A percentile compares a stretch with the other conserved stretches of the same genome.
phyloP scores from a whole-genome alignment of 345 rosid species.

The Citrus unshiu region DNA sequence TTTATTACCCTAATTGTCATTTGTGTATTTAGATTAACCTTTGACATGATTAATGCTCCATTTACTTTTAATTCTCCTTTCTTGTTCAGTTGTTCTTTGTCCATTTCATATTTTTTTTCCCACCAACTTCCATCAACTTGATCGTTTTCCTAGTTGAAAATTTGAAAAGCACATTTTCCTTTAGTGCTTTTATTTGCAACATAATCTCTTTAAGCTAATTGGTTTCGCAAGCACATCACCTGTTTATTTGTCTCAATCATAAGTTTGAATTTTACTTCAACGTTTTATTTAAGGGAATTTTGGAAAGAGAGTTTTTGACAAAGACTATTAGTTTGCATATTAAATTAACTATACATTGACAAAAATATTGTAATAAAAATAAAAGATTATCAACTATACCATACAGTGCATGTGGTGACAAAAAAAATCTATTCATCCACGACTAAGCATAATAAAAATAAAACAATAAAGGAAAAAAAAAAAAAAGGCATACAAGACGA shows the following conservation, averaged over 20 bases:
- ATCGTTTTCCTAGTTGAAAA: not conserved
- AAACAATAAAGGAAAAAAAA: not conserved
- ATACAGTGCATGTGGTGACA: not conserved
- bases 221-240: not conserved
- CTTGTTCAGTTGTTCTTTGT: not conserved
- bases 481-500: not conserved
- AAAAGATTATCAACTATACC: not conserved
- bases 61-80: not conserved
- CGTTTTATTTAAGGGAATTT: not conserved
- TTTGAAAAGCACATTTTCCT: not conserved
- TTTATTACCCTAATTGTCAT: not conserved
- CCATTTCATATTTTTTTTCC: not conserved
- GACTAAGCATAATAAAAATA: not conserved
- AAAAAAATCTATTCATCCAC: constrained; percentile 1
- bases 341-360: not conserved
- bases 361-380: not conserved
- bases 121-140: constrained; percentile 27
- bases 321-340: not conserved
- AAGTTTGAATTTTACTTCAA: not conserved
- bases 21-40: not conserved
- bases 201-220: no score
- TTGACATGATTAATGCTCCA: constrained; percentile 3
- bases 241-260: not conserved
- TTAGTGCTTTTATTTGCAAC: not conserved
- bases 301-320: not conserved